Base-by-base conservation (phyloP, 1,284 basidiomycete species). In the Boletus hoseneyae region DNA sequence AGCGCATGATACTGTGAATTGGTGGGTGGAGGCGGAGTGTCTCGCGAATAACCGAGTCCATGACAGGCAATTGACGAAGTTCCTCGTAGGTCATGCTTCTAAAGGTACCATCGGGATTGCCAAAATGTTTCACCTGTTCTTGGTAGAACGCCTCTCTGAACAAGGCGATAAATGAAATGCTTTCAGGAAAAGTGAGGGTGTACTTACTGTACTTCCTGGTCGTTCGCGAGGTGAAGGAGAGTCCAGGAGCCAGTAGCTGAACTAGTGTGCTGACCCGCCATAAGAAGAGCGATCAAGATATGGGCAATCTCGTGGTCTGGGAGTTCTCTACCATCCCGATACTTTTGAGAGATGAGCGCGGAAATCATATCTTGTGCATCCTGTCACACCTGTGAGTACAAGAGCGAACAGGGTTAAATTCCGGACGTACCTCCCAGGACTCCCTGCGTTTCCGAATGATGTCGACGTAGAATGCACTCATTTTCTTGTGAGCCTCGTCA, bases 201-300 rank as follows among this genome's bases (percentile, higher is more conserved):
- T 2, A 80, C 85, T 64, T 63, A 91, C 87, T 83, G 83, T 53
- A 96, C 63, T 23, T 93, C 85, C 1, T 82, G 82, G 49, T 85
- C 78, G 57, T 82, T 73, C n/a, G 93, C 96, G 18, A 99, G 71
- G 61, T 97, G 92, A 42, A 98, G 80, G 35, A 99, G 75, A n/a
- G 87, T 71, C 97, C 97, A 99, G 5, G 92, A 86, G 21, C 85
- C 84, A 10, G 93, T 91, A 0, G 96, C 90, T 16, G 93, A 95
- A 59, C 88, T 92, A 0, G 97, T 99, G 73, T 99, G 97, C 72
- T 99, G 97, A 23, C 97, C 97, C 35, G 96, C 96, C 93, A 96
- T 95, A 56, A 96, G 82, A 41, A 95, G 78, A 18, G 93, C 92
- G 59, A 94, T 95, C 88, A 99, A 87, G 66, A 98, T 95, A 65